Conservation (phyloP, 345 rosid genomes). For the Eucalyptus tenuipes region DNA sequence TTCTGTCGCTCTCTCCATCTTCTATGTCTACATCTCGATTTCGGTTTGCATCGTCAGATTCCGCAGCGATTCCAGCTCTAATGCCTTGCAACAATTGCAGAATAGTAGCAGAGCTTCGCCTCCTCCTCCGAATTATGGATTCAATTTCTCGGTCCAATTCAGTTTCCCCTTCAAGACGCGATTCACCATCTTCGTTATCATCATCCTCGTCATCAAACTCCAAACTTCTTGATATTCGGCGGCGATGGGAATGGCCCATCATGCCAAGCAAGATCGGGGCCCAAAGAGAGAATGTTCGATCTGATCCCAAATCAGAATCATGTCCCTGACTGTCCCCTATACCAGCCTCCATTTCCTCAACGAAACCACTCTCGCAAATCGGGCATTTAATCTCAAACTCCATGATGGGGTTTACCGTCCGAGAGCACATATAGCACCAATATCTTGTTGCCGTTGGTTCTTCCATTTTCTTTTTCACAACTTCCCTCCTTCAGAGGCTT, state of each 20-base stretch:
- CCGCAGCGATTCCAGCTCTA: constrained; percentile 62
- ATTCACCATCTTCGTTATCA: constrained; percentile 21
- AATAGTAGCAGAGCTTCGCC: constrained; percentile 64
- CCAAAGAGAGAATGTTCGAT: constrained; percentile 71
- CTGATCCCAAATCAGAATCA: constrained; percentile 63
- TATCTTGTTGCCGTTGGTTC: constrained; percentile 35
- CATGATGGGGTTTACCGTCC: constrained; percentile 48
- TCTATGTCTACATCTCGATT: not conserved
- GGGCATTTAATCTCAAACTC: constrained; percentile 89
- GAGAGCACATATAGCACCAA: constrained; percentile 67
- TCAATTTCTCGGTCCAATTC: constrained; percentile 63
- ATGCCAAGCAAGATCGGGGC: constrained; percentile 78
- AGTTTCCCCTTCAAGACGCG: constrained; percentile 30
- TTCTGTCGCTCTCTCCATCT: constrained; percentile 23
- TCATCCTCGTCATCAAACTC: constrained; percentile 42
- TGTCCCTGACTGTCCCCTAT: constrained; percentile 11
- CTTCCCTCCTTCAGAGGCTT: not conserved
- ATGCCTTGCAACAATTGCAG: constrained; percentile 73
- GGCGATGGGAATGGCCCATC: constrained; percentile 54
- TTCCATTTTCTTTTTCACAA: constrained; percentile 14
- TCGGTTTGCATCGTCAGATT: constrained; percentile 1
- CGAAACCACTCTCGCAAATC: constrained; percentile 46
- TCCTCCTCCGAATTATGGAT: constrained; percentile 39
- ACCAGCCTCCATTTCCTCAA: constrained; percentile 30
- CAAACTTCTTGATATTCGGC: constrained; percentile 41